A percentile compares a stretch with the other conserved stretches of the same genome.
phyloP scores from a whole-genome alignment of 305 asterid species.

The Fraxinus nigra region DNA sequence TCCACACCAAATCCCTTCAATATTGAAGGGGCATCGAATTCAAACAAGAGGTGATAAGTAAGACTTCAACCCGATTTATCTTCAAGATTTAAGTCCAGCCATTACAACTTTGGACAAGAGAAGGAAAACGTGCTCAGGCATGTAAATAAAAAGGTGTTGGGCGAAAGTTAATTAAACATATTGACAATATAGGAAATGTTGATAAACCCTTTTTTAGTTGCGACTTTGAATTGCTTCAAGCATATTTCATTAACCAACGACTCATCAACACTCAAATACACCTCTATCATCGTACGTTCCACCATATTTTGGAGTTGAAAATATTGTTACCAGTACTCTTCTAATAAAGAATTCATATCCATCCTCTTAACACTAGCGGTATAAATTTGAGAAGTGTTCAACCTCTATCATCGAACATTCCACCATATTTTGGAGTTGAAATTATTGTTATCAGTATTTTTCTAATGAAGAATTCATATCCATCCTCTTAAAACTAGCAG shows the following conservation, averaged over 20 bases:
- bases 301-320: conserved; percentile 83
- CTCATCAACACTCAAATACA: conserved; percentile 69
- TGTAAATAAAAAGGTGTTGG: not conserved
- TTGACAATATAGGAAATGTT: not conserved
- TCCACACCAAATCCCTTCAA: conserved; percentile 29
- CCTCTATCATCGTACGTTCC: conserved; percentile 73
- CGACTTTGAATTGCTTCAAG: conserved; percentile 34
- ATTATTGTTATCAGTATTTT: conserved; percentile 59
- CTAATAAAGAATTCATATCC: conserved; percentile 85
- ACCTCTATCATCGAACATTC: conserved; percentile 68
- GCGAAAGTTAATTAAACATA: not conserved
- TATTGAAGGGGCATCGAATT: conserved; percentile 42
- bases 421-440: conserved; percentile 86
- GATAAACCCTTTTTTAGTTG: conserved; percentile 63
- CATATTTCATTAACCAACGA: conserved; percentile 29
- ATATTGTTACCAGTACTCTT: conserved; percentile 56
- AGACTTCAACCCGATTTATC: not conserved
- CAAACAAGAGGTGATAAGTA: not conserved
- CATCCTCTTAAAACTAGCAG: conserved; percentile 67
- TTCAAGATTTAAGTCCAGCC: too few species aligned
- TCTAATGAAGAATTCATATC: conserved; percentile 79
- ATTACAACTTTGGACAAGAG: too few species aligned
- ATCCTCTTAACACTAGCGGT: conserved; percentile 66
- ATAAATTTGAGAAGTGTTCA: not conserved
- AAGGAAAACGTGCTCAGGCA: not conserved